phyloP scores from a whole-genome alignment of 306 rosid genomes.

The Astragalus glycyphyllos region DNA sequence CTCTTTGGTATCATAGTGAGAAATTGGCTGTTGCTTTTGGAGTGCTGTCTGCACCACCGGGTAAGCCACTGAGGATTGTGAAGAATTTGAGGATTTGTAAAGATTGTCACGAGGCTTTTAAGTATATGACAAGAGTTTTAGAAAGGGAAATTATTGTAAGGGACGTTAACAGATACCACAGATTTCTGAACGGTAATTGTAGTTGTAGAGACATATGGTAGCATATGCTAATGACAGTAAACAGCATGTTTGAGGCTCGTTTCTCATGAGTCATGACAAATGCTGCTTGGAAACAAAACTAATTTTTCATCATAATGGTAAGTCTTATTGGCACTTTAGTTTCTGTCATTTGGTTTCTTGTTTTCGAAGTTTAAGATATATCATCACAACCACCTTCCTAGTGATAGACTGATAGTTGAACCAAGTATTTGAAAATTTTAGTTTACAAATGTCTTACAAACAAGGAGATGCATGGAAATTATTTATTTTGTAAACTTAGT shows the following conservation, averaged over 20 bases:
- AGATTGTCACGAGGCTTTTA: constrained; percentile 80
- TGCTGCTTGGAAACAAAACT: constrained; percentile 22
- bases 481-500: constrained; percentile 7
- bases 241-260: constrained; percentile 26
- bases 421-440: constrained; percentile 2
- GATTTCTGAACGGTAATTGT: constrained; percentile 71
- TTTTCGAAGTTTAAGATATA: constrained; percentile 15
- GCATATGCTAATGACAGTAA: constrained; percentile 7
- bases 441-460: not conserved
- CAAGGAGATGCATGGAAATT: not conserved
- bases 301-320: not conserved
- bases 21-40: constrained; percentile 88
- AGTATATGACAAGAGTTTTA: constrained; percentile 68
- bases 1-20: constrained; percentile 86
- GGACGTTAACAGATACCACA: constrained; percentile 85
- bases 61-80: constrained; percentile 76
- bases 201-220: constrained; percentile 80
- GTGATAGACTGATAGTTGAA: constrained; percentile 4
- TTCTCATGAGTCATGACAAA: not conserved
- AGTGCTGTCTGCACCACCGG: constrained; percentile 61
- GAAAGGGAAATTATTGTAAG: constrained; percentile 82
- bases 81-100: constrained; percentile 92
- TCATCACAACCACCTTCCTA: constrained; percentile 1
- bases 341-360: constrained; percentile 17
- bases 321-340: not conserved